These are phyloP conservation scores for Brettanomyces anomalus DNA, from an alignment of 805 yeast genomes.

Conservation along the genomic window DNA sequence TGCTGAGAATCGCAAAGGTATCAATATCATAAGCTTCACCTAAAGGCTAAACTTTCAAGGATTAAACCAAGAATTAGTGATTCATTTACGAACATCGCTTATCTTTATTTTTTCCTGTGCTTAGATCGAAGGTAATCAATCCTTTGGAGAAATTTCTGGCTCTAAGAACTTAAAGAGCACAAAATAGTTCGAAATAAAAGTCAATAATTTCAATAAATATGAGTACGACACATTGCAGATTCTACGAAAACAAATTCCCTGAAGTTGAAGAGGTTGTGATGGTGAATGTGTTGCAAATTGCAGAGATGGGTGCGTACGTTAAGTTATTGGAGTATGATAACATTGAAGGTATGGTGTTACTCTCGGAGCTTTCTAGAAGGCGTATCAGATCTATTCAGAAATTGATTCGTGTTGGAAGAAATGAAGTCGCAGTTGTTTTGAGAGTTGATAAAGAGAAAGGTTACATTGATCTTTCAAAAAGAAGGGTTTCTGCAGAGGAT, in stretches of 20 bases:
- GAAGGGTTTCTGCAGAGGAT: constrained; percentile 97
- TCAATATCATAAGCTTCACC: no score
- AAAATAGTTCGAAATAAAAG: background rate
- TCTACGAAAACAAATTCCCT: constrained; percentile 96
- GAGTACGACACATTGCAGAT: constrained; percentile 90
- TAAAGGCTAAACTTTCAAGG: no score
- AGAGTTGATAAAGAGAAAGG: constrained; percentile 99
- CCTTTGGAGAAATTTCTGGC: no score
- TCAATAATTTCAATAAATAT: constrained; percentile 31
- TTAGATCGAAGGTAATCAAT: no score
- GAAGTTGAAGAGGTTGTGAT: constrained; percentile 98
- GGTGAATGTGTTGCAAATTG: constrained; percentile 97
- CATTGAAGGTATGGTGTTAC: constrained; percentile 96
- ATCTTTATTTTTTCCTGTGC: no score
- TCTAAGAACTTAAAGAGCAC: no score
- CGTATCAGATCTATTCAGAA: constrained; percentile 97
- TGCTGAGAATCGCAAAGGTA: background rate
- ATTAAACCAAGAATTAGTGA: no score
- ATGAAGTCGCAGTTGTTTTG: constrained; percentile 94
- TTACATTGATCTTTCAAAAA: constrained; percentile 92
- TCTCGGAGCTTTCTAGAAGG: constrained; percentile 95
- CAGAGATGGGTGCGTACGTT: constrained; percentile 99
- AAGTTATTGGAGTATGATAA: constrained; percentile 94
- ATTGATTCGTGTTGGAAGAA: constrained; percentile 94
- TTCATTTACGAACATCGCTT: no score